A percentile compares a stretch with the other conserved stretches of the same genome.
Evolutionary conservation across 2,329 filamentous ascomycete species (phyloP).

Genomic region (Xylariaceae sp.): DNA sequence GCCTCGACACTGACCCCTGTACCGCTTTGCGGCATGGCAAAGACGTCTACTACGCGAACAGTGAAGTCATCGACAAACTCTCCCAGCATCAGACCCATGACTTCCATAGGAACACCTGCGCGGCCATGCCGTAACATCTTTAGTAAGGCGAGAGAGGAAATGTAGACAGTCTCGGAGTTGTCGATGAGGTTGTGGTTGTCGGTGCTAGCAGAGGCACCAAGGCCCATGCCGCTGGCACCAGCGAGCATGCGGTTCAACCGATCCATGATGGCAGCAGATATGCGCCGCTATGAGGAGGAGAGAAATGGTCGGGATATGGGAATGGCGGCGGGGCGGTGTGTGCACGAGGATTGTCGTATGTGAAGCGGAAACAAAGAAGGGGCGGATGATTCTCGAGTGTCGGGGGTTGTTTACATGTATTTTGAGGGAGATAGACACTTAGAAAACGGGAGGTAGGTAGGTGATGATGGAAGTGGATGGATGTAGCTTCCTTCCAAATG

Average conservation of each 20-base stretch:
- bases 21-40: constrained; percentile 98
- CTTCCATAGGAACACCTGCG: constrained; percentile 98
- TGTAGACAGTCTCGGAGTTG: constrained; percentile 99
- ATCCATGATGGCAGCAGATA: constrained; percentile 62
- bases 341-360: background rate
- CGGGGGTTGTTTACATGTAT: background rate
- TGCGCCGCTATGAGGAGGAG: background rate
- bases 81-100: constrained; percentile 98
- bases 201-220: constrained; percentile 57
- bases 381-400: background rate
- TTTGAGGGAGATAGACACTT: background rate
- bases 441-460: background rate
- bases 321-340: background rate
- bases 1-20: constrained; percentile 98
- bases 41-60: constrained; percentile 95
- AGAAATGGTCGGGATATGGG: no score
- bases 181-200: constrained; percentile 91
- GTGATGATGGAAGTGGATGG: background rate
- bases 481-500: background rate
- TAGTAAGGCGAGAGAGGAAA: constrained; percentile 90
- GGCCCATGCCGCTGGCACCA: constrained; percentile 62
- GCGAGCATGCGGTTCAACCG: constrained; percentile 86
- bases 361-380: background rate
- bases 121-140: constrained; percentile 99
- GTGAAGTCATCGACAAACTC: constrained; percentile 99